Evolutionary conservation across 2,329 filamentous ascomycete genomes (phyloP).

Genomic region (Blastomyces silverae): DNA sequence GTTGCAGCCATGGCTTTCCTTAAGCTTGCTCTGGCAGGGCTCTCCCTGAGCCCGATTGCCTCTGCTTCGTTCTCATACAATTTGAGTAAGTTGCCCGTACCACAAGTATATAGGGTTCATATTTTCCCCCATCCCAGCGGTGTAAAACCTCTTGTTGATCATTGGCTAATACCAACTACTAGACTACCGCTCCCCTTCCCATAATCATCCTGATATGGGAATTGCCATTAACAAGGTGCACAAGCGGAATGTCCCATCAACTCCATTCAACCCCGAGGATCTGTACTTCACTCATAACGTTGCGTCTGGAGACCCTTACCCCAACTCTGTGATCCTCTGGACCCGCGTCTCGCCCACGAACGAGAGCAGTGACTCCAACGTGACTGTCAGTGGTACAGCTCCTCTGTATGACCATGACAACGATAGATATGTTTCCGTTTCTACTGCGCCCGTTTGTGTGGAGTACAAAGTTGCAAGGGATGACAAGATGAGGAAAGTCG

Average conservation of each 20-base stretch:
- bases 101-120: neutral
- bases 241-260: constrained; percentile 47
- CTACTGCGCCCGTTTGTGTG: constrained; percentile 59
- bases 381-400: constrained; percentile 52
- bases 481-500: constrained; percentile 42
- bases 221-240: constrained; percentile 58
- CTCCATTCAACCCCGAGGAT: constrained; percentile 41
- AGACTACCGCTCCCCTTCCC: constrained; percentile 60
- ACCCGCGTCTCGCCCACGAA: constrained; percentile 38
- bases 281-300: constrained; percentile 61
- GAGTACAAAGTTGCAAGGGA: constrained; percentile 55
- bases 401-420: constrained; percentile 44
- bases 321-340: constrained; percentile 42
- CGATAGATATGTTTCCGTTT: constrained; percentile 35
- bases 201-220: constrained; percentile 56
- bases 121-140: neutral
- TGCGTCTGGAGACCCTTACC: constrained; percentile 44
- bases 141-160: neutral
- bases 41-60: constrained; percentile 4
- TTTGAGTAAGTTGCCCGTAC: constrained; percentile 9
- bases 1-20: constrained; percentile 8
- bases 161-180: neutral
- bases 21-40: constrained; percentile 6
- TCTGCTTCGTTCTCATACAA: constrained; percentile 10
- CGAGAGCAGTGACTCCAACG: constrained; percentile 45